Evolutionary conservation across 345 rosid genomes (phyloP).

Genomic region (Salix exigua): DNA sequence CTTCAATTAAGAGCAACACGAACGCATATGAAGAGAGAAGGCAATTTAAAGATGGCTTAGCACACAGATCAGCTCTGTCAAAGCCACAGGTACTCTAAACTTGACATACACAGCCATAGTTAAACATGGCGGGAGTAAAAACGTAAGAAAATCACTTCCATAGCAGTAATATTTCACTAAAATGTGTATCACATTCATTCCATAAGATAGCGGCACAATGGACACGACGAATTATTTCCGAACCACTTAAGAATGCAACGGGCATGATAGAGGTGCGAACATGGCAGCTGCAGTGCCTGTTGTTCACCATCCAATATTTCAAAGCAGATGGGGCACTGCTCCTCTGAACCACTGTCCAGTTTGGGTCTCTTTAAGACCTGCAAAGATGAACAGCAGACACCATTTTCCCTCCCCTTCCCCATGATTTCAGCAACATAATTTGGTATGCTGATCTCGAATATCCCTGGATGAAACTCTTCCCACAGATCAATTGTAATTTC

Average conservation of each 20-base stretch:
- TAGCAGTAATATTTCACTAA: background rate
- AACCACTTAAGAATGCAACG: background rate
- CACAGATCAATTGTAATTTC: background rate
- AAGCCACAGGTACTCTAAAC: background rate
- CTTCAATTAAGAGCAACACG: too few species aligned
- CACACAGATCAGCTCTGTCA: too few species aligned
- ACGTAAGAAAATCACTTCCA: background rate
- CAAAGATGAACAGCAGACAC: background rate
- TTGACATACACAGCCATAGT: background rate
- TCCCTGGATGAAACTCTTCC: background rate
- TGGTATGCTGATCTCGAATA: background rate
- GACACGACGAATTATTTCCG: background rate
- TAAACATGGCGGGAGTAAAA: background rate
- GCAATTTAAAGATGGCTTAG: too few species aligned
- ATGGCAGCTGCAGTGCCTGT: background rate
- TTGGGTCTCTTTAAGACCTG: background rate
- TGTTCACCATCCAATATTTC: background rate
- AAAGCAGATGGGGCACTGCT: background rate
- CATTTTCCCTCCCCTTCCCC: background rate
- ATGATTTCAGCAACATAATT: background rate
- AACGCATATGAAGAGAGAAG: too few species aligned
- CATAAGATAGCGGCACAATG: background rate
- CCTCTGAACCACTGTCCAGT: background rate
- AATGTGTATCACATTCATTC: background rate
- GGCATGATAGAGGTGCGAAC: background rate